Base-by-base conservation (phyloP, 805 yeast species). In the Kazachstania taianensis region DNA sequence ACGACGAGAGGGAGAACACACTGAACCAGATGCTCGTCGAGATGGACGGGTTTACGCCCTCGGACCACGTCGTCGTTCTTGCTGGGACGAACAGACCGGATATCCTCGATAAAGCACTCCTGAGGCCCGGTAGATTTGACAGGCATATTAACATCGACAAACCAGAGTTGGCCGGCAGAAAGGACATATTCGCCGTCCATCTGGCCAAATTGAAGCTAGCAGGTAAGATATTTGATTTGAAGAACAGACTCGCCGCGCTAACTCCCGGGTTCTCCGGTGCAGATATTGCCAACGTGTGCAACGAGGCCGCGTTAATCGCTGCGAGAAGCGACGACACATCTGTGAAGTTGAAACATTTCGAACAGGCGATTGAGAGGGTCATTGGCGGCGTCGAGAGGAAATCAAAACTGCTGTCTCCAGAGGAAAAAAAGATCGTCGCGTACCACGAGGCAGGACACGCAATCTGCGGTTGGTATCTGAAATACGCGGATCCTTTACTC, bases 381-480 rank as follows among this genome's bases (percentile, higher is more conserved):
- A 83, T 87, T 61, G 96, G 94, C 22, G 99, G 99, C 26, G 67
- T 92, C 42, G 97, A 89, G 60, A 83, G 83, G 68, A 89, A 85
- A 61, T 73, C 87, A 12, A 79, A 81, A 52, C 72, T 92, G 10
- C 67, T 94, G 41, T 75, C 85, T 3, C 80, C 85, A 1, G 87
- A 81, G 41, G 97, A 94, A 55, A 84, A 86, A 62, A 75, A 69
- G 43, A 76, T 85, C 19, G 96, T 94, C 39, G 98, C 98, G 1
- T 92, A 81, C 52, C 98, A 94, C 57, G 99, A 92, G 61, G 98
- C 99, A 3, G 99, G 98, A 4, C 98, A 94, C 62, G 98, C 99
- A 8, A 75, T 92, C 41, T 87, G 97, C 60, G 98, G 98, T 9
- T 92, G 98, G 99, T 86, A 67, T 53, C 70, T 92, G 52, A 74